Evolutionary conservation across 257 asterid species (phyloP).

Genomic region (Coffea canephora): DNA sequence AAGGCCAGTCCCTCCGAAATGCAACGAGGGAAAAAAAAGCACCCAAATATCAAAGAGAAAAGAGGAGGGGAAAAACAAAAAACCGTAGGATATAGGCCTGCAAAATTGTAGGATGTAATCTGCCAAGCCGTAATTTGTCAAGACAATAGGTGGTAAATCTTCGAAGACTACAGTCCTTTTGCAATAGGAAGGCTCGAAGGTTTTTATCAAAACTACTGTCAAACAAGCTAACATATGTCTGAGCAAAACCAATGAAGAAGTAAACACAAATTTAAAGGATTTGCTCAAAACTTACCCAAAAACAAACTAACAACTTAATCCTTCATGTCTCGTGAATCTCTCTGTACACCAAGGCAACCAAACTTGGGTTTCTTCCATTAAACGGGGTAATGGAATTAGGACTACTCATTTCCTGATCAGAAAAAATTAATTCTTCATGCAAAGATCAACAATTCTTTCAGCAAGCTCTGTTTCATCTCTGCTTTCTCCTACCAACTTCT

Average conservation of each 20-base stretch:
- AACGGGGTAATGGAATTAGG: neutral
- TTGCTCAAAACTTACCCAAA: neutral
- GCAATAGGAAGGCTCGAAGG: neutral
- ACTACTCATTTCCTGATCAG: neutral
- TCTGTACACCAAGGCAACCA: neutral
- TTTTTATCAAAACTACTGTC: neutral
- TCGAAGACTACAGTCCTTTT: neutral
- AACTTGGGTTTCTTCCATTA: neutral
- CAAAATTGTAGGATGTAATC: neutral
- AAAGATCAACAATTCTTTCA: constrained; percentile 52
- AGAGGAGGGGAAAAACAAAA: too few species aligned
- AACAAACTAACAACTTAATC: neutral
- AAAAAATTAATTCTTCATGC: constrained; percentile 28
- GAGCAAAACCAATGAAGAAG: neutral
- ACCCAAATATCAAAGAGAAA: neutral
- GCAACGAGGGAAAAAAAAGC: neutral
- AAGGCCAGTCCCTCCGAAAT: neutral
- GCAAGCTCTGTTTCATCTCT: constrained; percentile 53
- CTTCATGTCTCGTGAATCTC: neutral
- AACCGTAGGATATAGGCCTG: neutral
- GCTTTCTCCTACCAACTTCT: constrained; percentile 46
- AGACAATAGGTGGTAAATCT: neutral
- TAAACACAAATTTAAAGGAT: neutral
- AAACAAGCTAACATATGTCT: neutral
- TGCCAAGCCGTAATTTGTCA: too few species aligned